phyloP scores from a whole-genome alignment of 2,329 filamentous ascomycete genomes.

The Podosphaera aphanis region DNA sequence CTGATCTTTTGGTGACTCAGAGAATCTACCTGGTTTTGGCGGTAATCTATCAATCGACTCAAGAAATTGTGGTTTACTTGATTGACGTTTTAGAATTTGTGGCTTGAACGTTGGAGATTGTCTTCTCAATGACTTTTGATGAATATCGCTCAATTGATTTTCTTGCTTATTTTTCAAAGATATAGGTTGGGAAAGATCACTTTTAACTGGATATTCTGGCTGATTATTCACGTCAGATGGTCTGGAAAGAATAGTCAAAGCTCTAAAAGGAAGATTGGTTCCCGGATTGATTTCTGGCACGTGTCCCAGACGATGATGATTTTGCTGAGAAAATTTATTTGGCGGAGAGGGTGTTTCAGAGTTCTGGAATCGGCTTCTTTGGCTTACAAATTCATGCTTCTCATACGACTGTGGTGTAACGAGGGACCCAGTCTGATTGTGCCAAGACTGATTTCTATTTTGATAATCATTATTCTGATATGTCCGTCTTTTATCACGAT shows the following conservation, averaged over 20 bases:
- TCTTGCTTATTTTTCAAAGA: conserved; percentile 3
- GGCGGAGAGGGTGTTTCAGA: neutral
- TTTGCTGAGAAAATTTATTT: neutral
- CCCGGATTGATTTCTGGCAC: conserved; percentile 10
- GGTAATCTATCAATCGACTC: neutral
- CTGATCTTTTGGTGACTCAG: neutral
- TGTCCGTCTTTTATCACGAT: neutral
- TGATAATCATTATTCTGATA: neutral
- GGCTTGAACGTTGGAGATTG: conserved; percentile 22
- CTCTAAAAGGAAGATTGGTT: conserved; percentile 11
- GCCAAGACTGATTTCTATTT: neutral
- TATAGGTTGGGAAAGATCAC: neutral
- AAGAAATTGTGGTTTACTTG: conserved; percentile 2
- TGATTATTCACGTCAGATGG: conserved; percentile 5
- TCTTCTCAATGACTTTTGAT: neutral
- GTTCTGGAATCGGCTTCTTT: neutral
- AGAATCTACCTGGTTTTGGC: neutral
- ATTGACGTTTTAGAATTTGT: conserved; percentile 27
- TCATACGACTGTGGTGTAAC: neutral
- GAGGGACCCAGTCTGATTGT: neutral
- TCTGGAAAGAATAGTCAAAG: conserved; percentile 12
- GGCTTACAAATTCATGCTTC: neutral
- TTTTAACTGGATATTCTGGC: conserved; percentile 4
- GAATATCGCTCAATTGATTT: conserved; percentile 1
- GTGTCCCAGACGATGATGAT: conserved; percentile 2